phyloP scores from a whole-genome alignment of 331 rosid species.

The Saraca asoca region DNA sequence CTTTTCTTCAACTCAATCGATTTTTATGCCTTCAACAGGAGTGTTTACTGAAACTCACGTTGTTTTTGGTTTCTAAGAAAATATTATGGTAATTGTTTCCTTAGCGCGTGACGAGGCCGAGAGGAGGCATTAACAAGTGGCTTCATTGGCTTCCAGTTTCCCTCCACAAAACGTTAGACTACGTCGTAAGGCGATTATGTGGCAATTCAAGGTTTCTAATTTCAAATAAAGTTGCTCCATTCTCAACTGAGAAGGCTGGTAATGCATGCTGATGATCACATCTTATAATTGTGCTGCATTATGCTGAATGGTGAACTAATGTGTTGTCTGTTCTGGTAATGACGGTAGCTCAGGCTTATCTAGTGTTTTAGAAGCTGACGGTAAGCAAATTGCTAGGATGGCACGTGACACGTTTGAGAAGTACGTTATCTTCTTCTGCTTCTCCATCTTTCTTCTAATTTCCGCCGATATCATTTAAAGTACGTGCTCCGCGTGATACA shows the following conservation, averaged over 20 bases:
- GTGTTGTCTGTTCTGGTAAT: slow-evolving; percentile 24
- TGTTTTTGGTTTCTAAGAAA: slow-evolving; percentile 24
- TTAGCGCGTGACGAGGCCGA: slow-evolving; percentile 85
- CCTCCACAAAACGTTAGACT: slow-evolving; percentile 56
- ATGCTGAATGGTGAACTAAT: slow-evolving; percentile 14
- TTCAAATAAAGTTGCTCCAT: slow-evolving; percentile 32
- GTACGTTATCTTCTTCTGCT: slow-evolving; percentile 42
- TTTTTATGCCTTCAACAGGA: too few relatives aligned
- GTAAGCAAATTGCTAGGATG: slow-evolving; percentile 63
- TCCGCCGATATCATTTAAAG: background rate
- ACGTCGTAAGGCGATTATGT: slow-evolving; percentile 38
- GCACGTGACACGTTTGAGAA: slow-evolving; percentile 65
- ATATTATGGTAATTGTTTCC: background rate
- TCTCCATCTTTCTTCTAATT: background rate
- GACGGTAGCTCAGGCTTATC: slow-evolving; percentile 58
- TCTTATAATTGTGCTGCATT: background rate
- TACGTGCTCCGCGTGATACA: background rate
- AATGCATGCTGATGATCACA: slow-evolving; percentile 22
- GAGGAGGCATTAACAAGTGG: slow-evolving; percentile 76
- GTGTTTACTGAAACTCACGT: background rate
- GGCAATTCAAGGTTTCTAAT: slow-evolving; percentile 38
- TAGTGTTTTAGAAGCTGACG: slow-evolving; percentile 72
- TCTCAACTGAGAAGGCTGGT: slow-evolving; percentile 49
- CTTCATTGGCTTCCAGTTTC: slow-evolving; percentile 86
- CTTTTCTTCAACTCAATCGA: background rate